Conservation (phyloP, 305 asterid species). For the Rubia balearica region DNA sequence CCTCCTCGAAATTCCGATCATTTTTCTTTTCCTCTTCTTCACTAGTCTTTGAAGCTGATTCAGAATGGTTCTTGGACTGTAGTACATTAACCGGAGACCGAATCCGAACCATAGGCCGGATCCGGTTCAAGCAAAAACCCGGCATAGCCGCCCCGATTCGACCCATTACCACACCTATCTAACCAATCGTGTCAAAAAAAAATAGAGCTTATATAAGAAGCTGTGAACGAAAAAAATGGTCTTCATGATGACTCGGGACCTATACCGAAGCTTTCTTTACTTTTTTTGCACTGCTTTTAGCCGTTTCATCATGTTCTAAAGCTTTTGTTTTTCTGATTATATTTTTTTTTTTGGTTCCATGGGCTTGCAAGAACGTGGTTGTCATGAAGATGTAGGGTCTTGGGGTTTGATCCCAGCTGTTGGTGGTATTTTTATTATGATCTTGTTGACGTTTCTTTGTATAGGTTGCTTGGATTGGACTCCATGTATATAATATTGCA, state of each 20-base stretch:
- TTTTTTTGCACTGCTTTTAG: conserved; percentile 25
- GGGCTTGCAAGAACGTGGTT: conserved; percentile 41
- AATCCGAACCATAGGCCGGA: conserved; percentile 53
- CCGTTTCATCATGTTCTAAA: conserved; percentile 18
- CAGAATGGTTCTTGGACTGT: conserved; percentile 23
- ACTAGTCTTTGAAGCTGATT: neutral
- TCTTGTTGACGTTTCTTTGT: neutral
- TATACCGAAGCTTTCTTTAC: neutral
- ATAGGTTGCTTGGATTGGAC: conserved; percentile 1
- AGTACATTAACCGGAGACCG: conserved; percentile 31
- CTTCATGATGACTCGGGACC: neutral
- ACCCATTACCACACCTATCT: conserved; percentile 28
- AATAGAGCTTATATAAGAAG: conserved; percentile 14
- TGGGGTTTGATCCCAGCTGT: conserved; percentile 3
- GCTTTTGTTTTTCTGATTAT: conserved; percentile 26
- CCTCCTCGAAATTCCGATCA: neutral
- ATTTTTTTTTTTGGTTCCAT: conserved; percentile 7
- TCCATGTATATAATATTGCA: neutral
- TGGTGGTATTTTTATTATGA: neutral
- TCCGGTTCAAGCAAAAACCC: conserved; percentile 43
- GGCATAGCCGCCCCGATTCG: conserved; percentile 40
- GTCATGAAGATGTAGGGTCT: conserved; percentile 37
- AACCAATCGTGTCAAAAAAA: neutral
- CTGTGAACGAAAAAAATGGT: neutral
- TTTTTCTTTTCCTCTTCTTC: conserved; percentile 15